phyloP scores from a whole-genome alignment of 192 early-diverging fungal genomes.

The Entophlyctis helioformis region DNA sequence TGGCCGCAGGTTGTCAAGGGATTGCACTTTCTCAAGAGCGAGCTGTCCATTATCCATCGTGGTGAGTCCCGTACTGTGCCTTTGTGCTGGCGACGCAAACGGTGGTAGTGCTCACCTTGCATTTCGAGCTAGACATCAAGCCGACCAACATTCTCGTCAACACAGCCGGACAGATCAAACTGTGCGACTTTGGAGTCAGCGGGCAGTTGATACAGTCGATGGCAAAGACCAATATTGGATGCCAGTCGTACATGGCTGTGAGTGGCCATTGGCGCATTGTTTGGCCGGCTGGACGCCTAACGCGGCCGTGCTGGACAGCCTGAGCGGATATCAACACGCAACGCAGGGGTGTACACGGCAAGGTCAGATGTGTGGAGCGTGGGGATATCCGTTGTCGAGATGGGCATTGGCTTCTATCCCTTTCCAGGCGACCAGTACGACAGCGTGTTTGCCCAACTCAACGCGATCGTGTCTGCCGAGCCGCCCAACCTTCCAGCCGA shows the following conservation, averaged over 20 bases:
- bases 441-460: slow-evolving; percentile 77
- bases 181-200: slow-evolving; percentile 95
- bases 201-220: slow-evolving; percentile 73
- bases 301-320: slow-evolving; percentile 46
- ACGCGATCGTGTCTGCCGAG: slow-evolving; percentile 69
- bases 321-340: slow-evolving; percentile 63
- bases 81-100: no score
- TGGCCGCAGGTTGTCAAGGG: slow-evolving; percentile 61
- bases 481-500: slow-evolving; percentile 60
- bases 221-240: slow-evolving; percentile 93
- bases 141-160: slow-evolving; percentile 91
- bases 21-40: slow-evolving; percentile 74
- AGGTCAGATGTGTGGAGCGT: slow-evolving; percentile 92
- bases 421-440: slow-evolving; percentile 57
- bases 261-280: slow-evolving; percentile 5
- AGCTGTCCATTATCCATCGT: slow-evolving; percentile 81
- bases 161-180: slow-evolving; percentile 73
- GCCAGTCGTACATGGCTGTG: slow-evolving; percentile 93
- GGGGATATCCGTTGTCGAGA: slow-evolving; percentile 78
- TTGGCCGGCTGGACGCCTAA: no score
- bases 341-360: slow-evolving; percentile 62
- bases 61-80: no score
- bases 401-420: slow-evolving; percentile 69
- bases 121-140: slow-evolving; percentile 88
- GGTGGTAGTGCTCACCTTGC: no score